Conservation (phyloP, 805 yeast species). For the Schizosaccharomyces cryophilus region DNA sequence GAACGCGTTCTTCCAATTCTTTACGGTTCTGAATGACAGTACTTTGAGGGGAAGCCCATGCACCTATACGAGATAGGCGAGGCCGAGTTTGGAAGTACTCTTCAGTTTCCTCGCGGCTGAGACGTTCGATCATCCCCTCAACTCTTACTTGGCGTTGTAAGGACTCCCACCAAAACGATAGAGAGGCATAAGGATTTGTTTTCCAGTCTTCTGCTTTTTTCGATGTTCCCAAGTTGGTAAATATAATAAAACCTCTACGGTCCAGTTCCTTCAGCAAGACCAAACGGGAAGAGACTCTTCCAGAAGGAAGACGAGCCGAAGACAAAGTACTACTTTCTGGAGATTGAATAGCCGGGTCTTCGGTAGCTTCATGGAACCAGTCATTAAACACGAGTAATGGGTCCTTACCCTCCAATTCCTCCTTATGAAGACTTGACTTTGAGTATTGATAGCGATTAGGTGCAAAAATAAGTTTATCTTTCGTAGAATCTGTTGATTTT, state of each 20-base stretch:
- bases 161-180: slow-evolving; percentile 80
- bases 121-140: slow-evolving; percentile 61
- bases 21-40: slow-evolving; percentile 30
- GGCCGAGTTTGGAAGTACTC: slow-evolving; percentile 73
- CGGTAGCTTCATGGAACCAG: slow-evolving; percentile 66
- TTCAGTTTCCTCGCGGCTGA: slow-evolving; percentile 46
- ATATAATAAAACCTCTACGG: slow-evolving; percentile 48
- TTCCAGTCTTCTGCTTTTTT: slow-evolving; percentile 52
- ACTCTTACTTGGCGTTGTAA: slow-evolving; percentile 80
- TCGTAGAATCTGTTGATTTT: not conserved
- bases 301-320: slow-evolving; percentile 69
- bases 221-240: slow-evolving; percentile 76
- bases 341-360: slow-evolving; percentile 24
- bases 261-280: slow-evolving; percentile 81
- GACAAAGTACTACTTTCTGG: slow-evolving; percentile 78
- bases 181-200: slow-evolving; percentile 54
- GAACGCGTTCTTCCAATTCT: slow-evolving; percentile 32
- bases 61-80: slow-evolving; percentile 79
- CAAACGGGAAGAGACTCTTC: slow-evolving; percentile 66
- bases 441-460: slow-evolving; percentile 76
- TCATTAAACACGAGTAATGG: slow-evolving; percentile 58
- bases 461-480: slow-evolving; percentile 22
- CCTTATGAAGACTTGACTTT: slow-evolving; percentile 32
- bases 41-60: slow-evolving; percentile 89
- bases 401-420: slow-evolving; percentile 23